Evolutionary conservation across 179 eudicot species (phyloP).

Genomic region (Heliamphora pulchella): DNA sequence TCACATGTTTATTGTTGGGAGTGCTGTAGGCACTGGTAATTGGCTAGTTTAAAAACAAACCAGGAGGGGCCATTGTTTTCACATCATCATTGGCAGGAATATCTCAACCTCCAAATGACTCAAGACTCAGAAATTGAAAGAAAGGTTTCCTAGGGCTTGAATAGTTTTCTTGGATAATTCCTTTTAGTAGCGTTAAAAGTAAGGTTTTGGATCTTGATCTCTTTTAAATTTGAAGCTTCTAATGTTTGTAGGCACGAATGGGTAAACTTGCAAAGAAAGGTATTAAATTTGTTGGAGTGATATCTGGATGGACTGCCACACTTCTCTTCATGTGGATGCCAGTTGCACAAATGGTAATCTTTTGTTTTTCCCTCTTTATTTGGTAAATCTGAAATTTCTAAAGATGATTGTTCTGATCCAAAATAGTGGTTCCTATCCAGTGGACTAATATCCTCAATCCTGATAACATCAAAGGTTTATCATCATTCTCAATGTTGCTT

Average conservation of each 20-base stretch:
- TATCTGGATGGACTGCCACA: slow-evolving; percentile 98
- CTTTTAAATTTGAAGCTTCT: slow-evolving; percentile 15
- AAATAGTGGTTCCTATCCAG: slow-evolving; percentile 35
- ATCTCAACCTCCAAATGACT: neutral
- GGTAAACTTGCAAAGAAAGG: slow-evolving; percentile 82
- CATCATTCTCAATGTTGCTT: slow-evolving; percentile 85
- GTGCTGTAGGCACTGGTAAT: too few species aligned
- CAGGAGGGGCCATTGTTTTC: too few species aligned
- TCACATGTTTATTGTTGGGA: too few species aligned
- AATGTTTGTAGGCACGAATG: slow-evolving; percentile 52
- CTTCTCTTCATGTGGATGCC: slow-evolving; percentile 99
- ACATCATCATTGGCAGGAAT: too few species aligned
- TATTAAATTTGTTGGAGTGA: slow-evolving; percentile 54
- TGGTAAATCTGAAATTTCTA: neutral
- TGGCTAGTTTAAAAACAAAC: too few species aligned
- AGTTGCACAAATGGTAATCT: slow-evolving; percentile 73
- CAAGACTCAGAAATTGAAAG: neutral
- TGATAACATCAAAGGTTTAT: slow-evolving; percentile 85
- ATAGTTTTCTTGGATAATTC: neutral
- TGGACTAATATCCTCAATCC: slow-evolving; percentile 93
- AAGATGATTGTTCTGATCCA: slow-evolving; percentile 18
- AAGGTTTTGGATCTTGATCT: neutral
- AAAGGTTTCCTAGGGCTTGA: neutral
- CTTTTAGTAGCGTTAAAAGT: neutral
- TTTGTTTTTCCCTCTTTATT: neutral